Evolutionary conservation across 495 filamentous ascomycete genomes (phyloP).

Genomic region (Penicillium atrosanguineum): DNA sequence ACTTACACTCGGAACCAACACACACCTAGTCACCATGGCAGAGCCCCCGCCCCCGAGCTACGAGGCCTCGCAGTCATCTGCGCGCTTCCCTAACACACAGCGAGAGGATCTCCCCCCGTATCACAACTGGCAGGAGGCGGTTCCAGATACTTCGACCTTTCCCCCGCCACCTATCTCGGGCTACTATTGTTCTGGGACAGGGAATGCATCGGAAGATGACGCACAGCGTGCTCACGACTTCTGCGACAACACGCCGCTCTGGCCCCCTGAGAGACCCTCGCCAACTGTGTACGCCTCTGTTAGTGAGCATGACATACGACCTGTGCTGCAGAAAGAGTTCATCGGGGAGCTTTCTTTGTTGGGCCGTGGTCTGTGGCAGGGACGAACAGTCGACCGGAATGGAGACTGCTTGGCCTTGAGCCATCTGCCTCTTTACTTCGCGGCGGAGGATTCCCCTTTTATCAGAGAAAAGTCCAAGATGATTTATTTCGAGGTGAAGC

Average conservation of each 20-base stretch:
- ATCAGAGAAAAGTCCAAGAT: slow-evolving; percentile 50
- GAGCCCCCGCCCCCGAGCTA: slow-evolving; percentile 34
- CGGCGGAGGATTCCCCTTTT: slow-evolving; percentile 63
- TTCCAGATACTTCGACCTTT: slow-evolving; percentile 76
- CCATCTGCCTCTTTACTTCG: slow-evolving; percentile 74
- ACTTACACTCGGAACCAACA: neutral
- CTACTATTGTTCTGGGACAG: slow-evolving; percentile 63
- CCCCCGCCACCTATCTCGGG: slow-evolving; percentile 77
- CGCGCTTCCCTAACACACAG: slow-evolving; percentile 3
- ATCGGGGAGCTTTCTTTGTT: slow-evolving; percentile 37
- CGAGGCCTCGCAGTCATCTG: slow-evolving; percentile 12
- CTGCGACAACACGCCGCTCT: slow-evolving; percentile 64
- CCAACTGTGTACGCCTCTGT: slow-evolving; percentile 38
- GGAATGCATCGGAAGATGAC: slow-evolving; percentile 69
- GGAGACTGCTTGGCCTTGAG: slow-evolving; percentile 54
- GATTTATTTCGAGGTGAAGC: slow-evolving; percentile 77
- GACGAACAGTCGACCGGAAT: slow-evolving; percentile 35
- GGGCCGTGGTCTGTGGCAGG: slow-evolving; percentile 43
- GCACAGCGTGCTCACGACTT: slow-evolving; percentile 72
- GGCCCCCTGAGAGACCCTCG: slow-evolving; percentile 49
- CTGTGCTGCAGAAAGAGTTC: slow-evolving; percentile 48
- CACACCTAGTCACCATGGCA: neutral
- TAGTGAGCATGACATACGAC: slow-evolving; percentile 39
- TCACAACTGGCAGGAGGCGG: slow-evolving; percentile 76
- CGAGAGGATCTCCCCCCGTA: slow-evolving; percentile 43